Conservation (phyloP, 139 green algal genomes). For the Chlamydomonas asymmetrica region DNA sequence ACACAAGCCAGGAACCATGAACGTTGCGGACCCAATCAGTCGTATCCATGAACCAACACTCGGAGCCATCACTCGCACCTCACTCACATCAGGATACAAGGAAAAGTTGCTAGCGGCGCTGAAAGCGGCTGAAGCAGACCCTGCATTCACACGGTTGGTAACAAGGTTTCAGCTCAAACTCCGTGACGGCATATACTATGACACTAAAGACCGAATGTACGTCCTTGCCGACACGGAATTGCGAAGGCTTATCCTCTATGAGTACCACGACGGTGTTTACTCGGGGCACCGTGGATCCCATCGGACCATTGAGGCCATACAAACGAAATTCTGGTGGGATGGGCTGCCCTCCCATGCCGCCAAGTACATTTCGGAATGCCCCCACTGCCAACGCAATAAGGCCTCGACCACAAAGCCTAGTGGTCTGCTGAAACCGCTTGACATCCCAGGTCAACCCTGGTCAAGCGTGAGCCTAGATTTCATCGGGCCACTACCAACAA, state of each 20-base stretch:
- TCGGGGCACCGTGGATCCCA: not conserved
- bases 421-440: not conserved
- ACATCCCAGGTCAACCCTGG: too few species aligned
- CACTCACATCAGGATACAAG: not conserved
- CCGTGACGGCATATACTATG: too few species aligned
- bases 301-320: not conserved
- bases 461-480: not conserved
- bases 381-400: not conserved
- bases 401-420: slow-evolving; percentile 1
- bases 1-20: slow-evolving; percentile 43
- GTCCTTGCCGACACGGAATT: not conserved
- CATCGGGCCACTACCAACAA: not conserved
- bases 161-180: too few species aligned
- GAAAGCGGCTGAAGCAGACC: not conserved
- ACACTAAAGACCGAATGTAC: too few species aligned
- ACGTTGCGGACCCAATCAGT: slow-evolving; percentile 47
- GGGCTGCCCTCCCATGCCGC: not conserved
- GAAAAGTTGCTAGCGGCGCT: not conserved
- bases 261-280: not conserved
- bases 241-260: not conserved
- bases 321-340: not conserved
- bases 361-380: not conserved
- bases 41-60: slow-evolving; percentile 5
- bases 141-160: too few species aligned
- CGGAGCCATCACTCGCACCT: not conserved